These are phyloP conservation scores for Ascosphaera apis DNA, from an alignment of 2,329 filamentous ascomycete genomes.

Conservation along the genomic window DNA sequence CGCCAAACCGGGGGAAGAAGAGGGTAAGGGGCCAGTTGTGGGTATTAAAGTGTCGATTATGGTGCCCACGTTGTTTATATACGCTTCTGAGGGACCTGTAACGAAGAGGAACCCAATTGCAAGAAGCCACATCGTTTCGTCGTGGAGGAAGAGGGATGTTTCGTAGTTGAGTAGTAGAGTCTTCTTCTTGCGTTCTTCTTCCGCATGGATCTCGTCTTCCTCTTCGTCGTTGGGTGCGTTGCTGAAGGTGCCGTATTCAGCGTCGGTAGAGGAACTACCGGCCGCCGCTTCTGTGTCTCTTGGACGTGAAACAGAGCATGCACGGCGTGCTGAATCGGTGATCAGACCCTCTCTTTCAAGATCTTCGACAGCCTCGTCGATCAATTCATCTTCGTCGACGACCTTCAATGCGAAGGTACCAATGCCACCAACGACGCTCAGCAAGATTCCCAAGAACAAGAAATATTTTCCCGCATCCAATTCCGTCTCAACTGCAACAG, in stretches of 20 bases:
- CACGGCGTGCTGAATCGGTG: conserved; percentile 16
- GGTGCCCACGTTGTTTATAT: conserved; percentile 85
- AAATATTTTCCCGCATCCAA: conserved; percentile 70
- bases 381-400: conserved; percentile 44
- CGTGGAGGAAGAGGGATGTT: conserved; percentile 60
- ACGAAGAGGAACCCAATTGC: conserved; percentile 80
- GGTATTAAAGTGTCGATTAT: conserved; percentile 69
- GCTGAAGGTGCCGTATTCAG: conserved; percentile 35
- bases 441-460: conserved; percentile 52
- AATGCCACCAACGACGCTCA: conserved; percentile 46
- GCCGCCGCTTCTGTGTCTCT: conserved; percentile 22
- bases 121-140: conserved; percentile 91
- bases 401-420: conserved; percentile 55
- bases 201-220: conserved; percentile 18
- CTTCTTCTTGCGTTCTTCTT: conserved; percentile 49
- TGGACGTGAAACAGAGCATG: conserved; percentile 39
- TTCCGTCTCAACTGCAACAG: conserved; percentile 44
- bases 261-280: conserved; percentile 4
- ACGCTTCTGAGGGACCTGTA: conserved; percentile 86
- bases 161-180: conserved; percentile 79
- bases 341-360: conserved; percentile 73
- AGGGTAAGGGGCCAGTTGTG: conserved; percentile 28
- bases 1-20: conserved; percentile 37
- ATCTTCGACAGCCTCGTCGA: conserved; percentile 74
- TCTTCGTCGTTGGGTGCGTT: neutral